A percentile compares a stretch with the other conserved stretches of the same genome.
Evolutionary conservation across 306 rosid species (phyloP).

Genomic region (Pueraria montana): DNA sequence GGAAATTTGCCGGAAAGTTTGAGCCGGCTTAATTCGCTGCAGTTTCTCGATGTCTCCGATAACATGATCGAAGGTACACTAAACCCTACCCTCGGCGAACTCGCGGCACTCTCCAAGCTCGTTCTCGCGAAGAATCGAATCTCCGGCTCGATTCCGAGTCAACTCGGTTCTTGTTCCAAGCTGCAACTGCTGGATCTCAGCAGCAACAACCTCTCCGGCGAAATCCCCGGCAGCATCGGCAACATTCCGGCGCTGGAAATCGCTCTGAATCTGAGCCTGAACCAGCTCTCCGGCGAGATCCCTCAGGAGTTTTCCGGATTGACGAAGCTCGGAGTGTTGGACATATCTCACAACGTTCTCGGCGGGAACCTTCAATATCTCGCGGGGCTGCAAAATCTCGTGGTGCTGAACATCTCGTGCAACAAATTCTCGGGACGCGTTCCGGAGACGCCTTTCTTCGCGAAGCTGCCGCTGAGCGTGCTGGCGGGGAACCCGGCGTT

Average conservation of each 20-base stretch:
- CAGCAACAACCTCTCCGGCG: conserved; percentile 64
- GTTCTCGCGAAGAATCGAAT: conserved; percentile 69
- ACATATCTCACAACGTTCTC: conserved; percentile 81
- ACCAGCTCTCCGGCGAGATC: conserved; percentile 70
- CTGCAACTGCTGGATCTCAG: conserved; percentile 81
- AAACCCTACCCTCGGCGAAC: conserved; percentile 65
- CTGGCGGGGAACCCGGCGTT: conserved; percentile 79
- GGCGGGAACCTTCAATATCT: conserved; percentile 74
- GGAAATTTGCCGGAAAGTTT: conserved; percentile 72
- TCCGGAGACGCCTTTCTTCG: conserved; percentile 86
- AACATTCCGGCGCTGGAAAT: conserved; percentile 83
- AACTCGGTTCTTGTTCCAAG: conserved; percentile 68
- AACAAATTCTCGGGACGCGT: conserved; percentile 82
- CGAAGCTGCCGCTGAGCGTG: conserved; percentile 77
- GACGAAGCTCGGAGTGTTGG: conserved; percentile 80
- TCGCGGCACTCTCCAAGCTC: conserved; percentile 74
- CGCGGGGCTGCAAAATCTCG: conserved; percentile 80
- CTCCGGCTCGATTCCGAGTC: conserved; percentile 72
- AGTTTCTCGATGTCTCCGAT: conserved; percentile 79
- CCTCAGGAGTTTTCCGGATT: conserved; percentile 72
- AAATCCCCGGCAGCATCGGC: conserved; percentile 73
- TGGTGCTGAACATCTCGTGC: conserved; percentile 81
- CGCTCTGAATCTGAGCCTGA: conserved; percentile 82
- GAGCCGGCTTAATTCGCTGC: conserved; percentile 64
- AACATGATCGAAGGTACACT: conserved; percentile 75